Base-by-base conservation (phyloP, 2,329 filamentous ascomycete species). In the Colletotrichum trifolii region DNA sequence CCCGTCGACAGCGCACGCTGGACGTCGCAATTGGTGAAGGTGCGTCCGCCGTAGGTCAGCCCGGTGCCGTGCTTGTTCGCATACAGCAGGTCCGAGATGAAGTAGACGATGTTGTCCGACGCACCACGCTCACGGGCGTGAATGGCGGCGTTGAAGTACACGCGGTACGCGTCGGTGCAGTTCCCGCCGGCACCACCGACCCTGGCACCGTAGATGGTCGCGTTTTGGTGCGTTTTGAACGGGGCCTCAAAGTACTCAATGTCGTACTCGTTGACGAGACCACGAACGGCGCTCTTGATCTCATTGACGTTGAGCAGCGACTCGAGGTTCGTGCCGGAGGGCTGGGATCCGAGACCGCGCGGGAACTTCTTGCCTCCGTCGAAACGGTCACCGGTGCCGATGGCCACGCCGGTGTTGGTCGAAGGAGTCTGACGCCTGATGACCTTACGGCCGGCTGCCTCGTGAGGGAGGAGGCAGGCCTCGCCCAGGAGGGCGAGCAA, bases 101-200 rank as follows among this genome's bases (percentile, higher is more conserved):
- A 87, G 77, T 87, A 87, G 48, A 88, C 73, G 12, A 88, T 76
- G 61, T 83, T 79, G 70, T 89, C 86, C 0, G 85, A 80, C 0
- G 82, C 83, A 34, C 85, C 86, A 11, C 86, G 82, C 74, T 89
- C 86, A 34, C 86, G 83, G 12, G 86, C 84, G 70, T 89, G 86
- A 50, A 87, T 81, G 46, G 78, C 84, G 43, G 81, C 81, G 68
- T 83, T 83, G 64, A 89, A 74, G 71, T 84, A 85, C 34, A 86
- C 80, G 48, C 82, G 79, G 69, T 84, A 83, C 6, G 77, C 76
- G 10, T 72, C 71, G 45, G 52, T 54, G 60, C 67, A 67, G 53
- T 67, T 61, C 13, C 60, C 57, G 36, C 39, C 54, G 5, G 49
- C 47, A 33, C 78, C 78, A 25, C 84, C 83, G 39, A 85, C 76